These are phyloP conservation scores for Fusarium sp. DNA, from an alignment of 2,329 filamentous ascomycete species.

Conservation along the genomic window DNA sequence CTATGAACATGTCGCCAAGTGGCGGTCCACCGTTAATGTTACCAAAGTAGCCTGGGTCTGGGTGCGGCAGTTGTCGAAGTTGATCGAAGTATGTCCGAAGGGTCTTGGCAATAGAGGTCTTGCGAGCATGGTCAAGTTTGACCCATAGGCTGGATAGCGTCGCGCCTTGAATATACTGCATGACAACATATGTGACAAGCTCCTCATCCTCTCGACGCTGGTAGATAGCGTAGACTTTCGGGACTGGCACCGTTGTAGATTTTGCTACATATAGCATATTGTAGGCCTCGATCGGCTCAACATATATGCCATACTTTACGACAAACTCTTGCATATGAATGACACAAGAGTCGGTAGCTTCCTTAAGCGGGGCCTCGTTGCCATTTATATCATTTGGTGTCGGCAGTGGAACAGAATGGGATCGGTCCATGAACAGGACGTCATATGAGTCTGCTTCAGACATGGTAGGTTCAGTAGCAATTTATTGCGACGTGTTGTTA, in stretches of 20 bases:
- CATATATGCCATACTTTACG: conserved; percentile 32
- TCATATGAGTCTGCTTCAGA: too few species aligned
- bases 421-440: too few species aligned
- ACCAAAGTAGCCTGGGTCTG: conserved; percentile 41
- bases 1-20: conserved; percentile 38
- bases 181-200: conserved; percentile 38
- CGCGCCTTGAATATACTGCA: conserved; percentile 33
- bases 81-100: conserved; percentile 25
- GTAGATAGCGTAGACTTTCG: conserved; percentile 44
- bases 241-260: conserved; percentile 29
- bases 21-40: conserved; percentile 26
- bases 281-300: conserved; percentile 34
- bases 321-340: too few species aligned
- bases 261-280: conserved; percentile 42
- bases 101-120: conserved; percentile 14
- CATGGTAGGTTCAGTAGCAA: too few species aligned
- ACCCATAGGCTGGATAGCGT: conserved; percentile 14
- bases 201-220: conserved; percentile 8
- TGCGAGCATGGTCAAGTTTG: conserved; percentile 2
- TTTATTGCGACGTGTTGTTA: too few species aligned
- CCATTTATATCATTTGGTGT: too few species aligned
- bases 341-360: too few species aligned
- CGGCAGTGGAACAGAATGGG: too few species aligned
- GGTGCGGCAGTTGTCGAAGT: conserved; percentile 30
- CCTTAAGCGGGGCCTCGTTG: too few species aligned